These are phyloP conservation scores for Solanum acaule DNA, from an alignment of 257 asterid species.

Conservation along the genomic window DNA sequence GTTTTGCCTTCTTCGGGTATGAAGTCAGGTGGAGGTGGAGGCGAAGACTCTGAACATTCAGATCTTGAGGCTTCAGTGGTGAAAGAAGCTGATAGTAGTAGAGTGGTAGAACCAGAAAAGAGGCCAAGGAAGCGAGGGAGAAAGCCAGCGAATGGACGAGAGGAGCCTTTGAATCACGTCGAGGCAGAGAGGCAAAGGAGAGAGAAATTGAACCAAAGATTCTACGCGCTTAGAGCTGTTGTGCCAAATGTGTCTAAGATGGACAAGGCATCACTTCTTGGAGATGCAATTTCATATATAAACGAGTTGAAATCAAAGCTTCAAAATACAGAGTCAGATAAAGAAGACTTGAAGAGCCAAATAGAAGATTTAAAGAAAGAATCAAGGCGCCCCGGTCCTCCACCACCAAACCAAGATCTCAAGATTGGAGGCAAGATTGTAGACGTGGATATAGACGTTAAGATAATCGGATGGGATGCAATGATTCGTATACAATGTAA, in stretches of 20 bases:
- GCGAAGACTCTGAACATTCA: background rate
- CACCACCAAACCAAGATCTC: background rate
- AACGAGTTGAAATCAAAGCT: conserved; percentile 6
- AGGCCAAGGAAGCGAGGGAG: conserved; percentile 7
- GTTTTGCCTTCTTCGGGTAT: background rate
- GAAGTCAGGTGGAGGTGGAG: background rate
- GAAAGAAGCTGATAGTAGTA: conserved; percentile 4
- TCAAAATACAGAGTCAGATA: background rate
- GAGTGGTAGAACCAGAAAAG: background rate
- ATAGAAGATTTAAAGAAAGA: background rate
- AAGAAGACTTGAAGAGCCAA: background rate
- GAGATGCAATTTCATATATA: conserved; percentile 5
- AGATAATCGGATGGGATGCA: conserved; percentile 22
- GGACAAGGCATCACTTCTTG: conserved; percentile 10
- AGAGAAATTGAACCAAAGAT: conserved; percentile 7
- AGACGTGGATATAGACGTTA: conserved; percentile 12
- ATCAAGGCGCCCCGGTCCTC: background rate
- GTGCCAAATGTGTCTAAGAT: conserved; percentile 7
- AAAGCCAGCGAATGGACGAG: conserved; percentile 6
- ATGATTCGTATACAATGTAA: conserved; percentile 15
- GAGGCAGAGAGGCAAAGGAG: conserved; percentile 15
- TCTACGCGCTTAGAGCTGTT: conserved; percentile 6
- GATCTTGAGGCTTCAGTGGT: conserved; percentile 6
- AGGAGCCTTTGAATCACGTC: conserved; percentile 8
- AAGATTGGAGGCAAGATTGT: background rate